These are phyloP conservation scores for Malassezia japonica DNA, from an alignment of 1,284 basidiomycete genomes.

Conservation along the genomic window DNA sequence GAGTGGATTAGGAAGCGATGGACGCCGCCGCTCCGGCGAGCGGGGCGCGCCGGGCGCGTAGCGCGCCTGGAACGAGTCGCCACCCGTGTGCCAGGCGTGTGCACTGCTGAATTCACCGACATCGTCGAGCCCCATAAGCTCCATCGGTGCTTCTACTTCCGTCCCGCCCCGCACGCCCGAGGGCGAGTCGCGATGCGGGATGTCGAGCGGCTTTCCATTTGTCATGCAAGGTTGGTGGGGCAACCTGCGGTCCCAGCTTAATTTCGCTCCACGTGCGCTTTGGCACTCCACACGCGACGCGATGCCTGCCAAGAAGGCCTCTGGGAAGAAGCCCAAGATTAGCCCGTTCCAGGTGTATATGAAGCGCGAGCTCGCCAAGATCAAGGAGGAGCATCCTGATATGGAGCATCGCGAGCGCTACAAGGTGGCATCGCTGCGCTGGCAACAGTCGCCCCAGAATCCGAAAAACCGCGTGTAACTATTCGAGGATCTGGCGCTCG, in stretches of 20 bases:
- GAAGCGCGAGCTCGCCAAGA: slow-evolving; percentile 29
- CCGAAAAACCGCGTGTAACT: slow-evolving; percentile 1
- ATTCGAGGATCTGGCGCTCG: slow-evolving; percentile 24
- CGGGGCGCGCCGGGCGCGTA: background rate
- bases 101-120: background rate
- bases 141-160: no score
- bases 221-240: background rate
- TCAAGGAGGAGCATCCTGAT: slow-evolving; percentile 31
- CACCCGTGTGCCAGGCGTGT: background rate
- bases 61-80: background rate
- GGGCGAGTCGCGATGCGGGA: background rate
- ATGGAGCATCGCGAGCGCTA: slow-evolving; percentile 39
- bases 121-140: background rate
- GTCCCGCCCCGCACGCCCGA: background rate
- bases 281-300: background rate
- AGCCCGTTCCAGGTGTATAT: slow-evolving; percentile 27
- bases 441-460: slow-evolving; percentile 15
- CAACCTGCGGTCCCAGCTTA: background rate
- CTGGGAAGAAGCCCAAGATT: background rate
- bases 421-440: slow-evolving; percentile 30
- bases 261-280: background rate
- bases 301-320: background rate
- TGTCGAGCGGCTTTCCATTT: background rate
- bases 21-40: background rate
- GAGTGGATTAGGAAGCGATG: background rate